Evolutionary conservation across 1,139 yeast genomes (phyloP), one percentile per base, ranked within the genome.

Genomic region (Spencermartinsiella ligniputridi): DNA sequence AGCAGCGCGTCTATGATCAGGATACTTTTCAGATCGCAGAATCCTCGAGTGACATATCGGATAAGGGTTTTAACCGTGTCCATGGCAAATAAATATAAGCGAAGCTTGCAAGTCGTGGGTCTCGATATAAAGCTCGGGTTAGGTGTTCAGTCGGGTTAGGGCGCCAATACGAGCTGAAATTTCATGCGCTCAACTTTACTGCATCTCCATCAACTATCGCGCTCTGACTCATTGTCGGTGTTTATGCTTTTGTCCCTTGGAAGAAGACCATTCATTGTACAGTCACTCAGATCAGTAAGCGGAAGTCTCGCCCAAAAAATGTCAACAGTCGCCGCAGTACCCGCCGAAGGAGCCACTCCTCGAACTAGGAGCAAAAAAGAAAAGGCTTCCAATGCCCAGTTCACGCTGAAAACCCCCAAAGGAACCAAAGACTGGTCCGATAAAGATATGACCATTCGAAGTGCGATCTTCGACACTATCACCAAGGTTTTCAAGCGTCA

Each of bases 351-450:
- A n/a, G n/a, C n/a, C n/a, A n/a, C n/a, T n/a, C n/a, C n/a, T n/a
- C n/a, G n/a, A n/a, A n/a, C n/a, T n/a, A n/a, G n/a, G n/a, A 41
- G 20, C 30, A 24, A 16, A 32, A 41, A 20, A 35, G 47, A 44
- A 33, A 52, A 48, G 45, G 48, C 50, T 34, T 44, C 45, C 21
- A 47, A 45, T 38, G 50, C 44, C 33, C 79, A 74, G 53, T 87
- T 85, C 64, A 76, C 84, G 50, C 75, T 92, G 61, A 92, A 92
- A 67, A 88, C 95, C 39, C 97, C 98, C 45, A 92, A 90, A 66
- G 98, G 98, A 53, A 92, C 98, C 57, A 66, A 65, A 64, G 98
- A 92, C 66, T 92, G 98, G 98, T 85, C 96, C 53, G 98, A 92
- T 57, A 85, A 85, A 65, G 98, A 92, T 65, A 92, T 92, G 97